Conservation (phyloP, 1,139 yeast genomes). For the Suhomyces taliae region DNA sequence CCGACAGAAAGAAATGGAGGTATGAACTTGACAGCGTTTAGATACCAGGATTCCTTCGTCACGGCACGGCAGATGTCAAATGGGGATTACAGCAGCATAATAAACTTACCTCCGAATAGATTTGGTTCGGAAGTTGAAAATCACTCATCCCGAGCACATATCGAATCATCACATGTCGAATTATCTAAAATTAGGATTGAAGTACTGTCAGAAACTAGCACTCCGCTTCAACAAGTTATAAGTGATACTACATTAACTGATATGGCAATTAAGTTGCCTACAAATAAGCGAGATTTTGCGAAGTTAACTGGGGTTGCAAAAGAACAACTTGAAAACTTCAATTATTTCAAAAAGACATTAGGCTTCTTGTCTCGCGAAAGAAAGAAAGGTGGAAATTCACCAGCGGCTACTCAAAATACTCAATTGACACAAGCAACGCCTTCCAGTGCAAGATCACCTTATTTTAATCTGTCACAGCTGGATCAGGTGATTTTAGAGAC, state of each 20-base stretch:
- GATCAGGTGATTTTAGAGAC: constrained; percentile 13
- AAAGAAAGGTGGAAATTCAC: constrained; percentile 17
- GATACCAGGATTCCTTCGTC: constrained; percentile 28
- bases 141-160: constrained; percentile 24
- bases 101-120: constrained; percentile 20
- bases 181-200: constrained; percentile 47
- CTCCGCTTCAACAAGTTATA: constrained; percentile 43
- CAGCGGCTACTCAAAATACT: constrained; percentile 5
- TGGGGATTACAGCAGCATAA: constrained; percentile 16
- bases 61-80: constrained; percentile 27
- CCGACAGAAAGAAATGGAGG: not conserved
- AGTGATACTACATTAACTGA: constrained; percentile 52
- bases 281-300: constrained; percentile 50
- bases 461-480: constrained; percentile 13
- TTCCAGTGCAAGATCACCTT: constrained; percentile 9
- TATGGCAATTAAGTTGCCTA: constrained; percentile 57
- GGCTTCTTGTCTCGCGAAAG: constrained; percentile 36
- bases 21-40: constrained; percentile 9
- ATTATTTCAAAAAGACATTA: constrained; percentile 46
- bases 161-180: constrained; percentile 40
- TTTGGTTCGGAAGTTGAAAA: constrained; percentile 14
- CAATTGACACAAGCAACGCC: not conserved
- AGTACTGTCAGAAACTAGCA: constrained; percentile 42
- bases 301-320: constrained; percentile 40
- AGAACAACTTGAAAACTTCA: constrained; percentile 45